phyloP scores from a whole-genome alignment of 2,329 filamentous ascomycete genomes.

The Botryotinia globosa region DNA sequence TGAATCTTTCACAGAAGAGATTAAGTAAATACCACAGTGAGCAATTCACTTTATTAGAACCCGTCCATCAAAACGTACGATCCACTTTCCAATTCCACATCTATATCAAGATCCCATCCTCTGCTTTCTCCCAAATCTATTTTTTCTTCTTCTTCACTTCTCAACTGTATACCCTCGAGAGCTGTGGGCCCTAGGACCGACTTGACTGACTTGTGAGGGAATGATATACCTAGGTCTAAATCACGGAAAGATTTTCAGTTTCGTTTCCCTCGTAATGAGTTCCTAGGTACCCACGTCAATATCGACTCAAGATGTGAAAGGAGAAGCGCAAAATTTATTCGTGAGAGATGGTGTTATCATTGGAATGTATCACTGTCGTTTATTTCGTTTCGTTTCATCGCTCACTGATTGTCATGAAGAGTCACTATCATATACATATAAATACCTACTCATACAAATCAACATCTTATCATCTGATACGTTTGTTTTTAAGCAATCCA shows the following conservation, averaged over 20 bases:
- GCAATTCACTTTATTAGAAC: not conserved
- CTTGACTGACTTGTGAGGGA: too few species aligned
- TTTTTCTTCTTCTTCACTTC: not conserved
- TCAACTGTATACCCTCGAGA: not conserved
- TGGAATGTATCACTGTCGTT: accelerated
- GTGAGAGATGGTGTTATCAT: accelerated
- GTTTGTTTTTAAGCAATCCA: too few species aligned
- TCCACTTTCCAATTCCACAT: not conserved
- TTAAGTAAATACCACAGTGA: not conserved
- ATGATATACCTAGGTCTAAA: not conserved
- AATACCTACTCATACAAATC: too few species aligned
- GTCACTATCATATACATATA: not conserved
- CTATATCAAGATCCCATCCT: not conserved
- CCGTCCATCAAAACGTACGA: not conserved
- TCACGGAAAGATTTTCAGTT: too few species aligned
- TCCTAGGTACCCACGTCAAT: too few species aligned
- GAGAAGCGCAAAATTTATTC: not conserved
- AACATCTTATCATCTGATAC: too few species aligned
- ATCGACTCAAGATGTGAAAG: too few species aligned
- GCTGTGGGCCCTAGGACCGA: not conserved
- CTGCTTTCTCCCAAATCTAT: not conserved
- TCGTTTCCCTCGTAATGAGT: accelerated
- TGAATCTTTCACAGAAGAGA: not conserved
- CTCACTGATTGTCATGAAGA: not conserved
- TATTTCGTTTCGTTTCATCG: too few species aligned